phyloP scores from a whole-genome alignment of 2,329 filamentous ascomycete species.

The Sporothrix pseudoabietina region DNA sequence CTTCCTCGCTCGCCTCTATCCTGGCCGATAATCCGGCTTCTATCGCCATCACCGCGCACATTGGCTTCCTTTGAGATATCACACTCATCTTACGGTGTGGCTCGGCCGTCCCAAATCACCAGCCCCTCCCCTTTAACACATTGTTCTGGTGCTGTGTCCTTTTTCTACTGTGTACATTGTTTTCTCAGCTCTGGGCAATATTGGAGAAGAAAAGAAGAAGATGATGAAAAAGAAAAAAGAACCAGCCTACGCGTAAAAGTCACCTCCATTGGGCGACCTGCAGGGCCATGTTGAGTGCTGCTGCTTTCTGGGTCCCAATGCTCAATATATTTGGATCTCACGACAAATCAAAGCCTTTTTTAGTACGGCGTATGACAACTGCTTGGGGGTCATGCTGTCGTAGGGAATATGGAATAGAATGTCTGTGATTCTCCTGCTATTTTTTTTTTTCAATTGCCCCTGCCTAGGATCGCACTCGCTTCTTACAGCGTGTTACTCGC shows the following conservation, averaged over 20 bases:
- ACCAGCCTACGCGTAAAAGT: not conserved
- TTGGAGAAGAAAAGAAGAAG: not conserved
- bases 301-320: not conserved
- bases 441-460: not conserved
- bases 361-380: not conserved
- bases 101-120: not conserved
- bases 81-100: not conserved
- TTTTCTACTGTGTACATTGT: not conserved
- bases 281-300: conserved; percentile 6
- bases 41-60: not conserved
- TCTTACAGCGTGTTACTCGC: not conserved
- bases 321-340: not conserved
- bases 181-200: not conserved
- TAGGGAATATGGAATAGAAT: not conserved
- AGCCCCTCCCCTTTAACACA: not conserved
- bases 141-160: not conserved
- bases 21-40: not conserved
- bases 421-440: not conserved
- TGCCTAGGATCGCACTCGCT: not conserved
- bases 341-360: not conserved
- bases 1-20: not conserved
- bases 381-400: not conserved
- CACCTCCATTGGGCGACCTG: conserved; percentile 23
- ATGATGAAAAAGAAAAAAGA: not conserved
- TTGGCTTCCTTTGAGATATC: not conserved